A percentile compares a stretch with the other conserved stretches of the same genome.
phyloP scores from a whole-genome alignment of 176 grass and related monocot species.

The Oryza longistaminata region DNA sequence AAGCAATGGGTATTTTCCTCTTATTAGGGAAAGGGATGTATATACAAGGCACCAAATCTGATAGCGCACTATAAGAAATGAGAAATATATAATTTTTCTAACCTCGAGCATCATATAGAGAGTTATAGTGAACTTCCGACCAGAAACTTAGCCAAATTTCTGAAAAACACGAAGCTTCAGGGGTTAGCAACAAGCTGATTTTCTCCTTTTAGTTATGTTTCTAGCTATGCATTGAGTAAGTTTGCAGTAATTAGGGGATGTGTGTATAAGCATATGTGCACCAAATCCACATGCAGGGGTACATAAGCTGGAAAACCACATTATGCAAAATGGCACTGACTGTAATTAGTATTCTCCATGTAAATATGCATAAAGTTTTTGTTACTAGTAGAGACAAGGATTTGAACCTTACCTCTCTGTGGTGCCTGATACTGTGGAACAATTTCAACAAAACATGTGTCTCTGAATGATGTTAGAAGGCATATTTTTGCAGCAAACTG shows the following conservation, averaged over 20 bases:
- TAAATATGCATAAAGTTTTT: not conserved
- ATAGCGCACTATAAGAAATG: not conserved
- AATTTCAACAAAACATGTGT: constrained; percentile 97
- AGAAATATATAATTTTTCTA: constrained; percentile 19
- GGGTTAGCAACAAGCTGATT: constrained; percentile 24
- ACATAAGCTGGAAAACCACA: constrained; percentile 7
- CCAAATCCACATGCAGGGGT: not conserved
- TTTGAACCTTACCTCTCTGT: constrained; percentile 70
- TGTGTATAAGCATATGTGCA: not conserved
- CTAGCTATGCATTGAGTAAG: not conserved
- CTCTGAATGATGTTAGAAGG: constrained; percentile 97
- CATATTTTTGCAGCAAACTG: constrained; percentile 98
- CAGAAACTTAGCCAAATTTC: constrained; percentile 99
- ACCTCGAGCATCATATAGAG: constrained; percentile 89
- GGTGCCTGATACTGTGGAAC: constrained; percentile 83
- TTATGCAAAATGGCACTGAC: not conserved
- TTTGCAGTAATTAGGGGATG: not conserved
- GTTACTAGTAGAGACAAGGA: constrained; percentile 1
- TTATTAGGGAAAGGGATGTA: constrained; percentile 9
- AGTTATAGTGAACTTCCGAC: constrained; percentile 99
- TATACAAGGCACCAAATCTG: not conserved
- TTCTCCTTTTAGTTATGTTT: constrained; percentile 1
- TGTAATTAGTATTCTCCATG: not conserved
- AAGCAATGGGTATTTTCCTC: constrained; percentile 21
- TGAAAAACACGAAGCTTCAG: constrained; percentile 33